These are phyloP conservation scores for Trichoderma breve DNA, from an alignment of 2,329 filamentous ascomycete genomes.

Conservation along the genomic window DNA sequence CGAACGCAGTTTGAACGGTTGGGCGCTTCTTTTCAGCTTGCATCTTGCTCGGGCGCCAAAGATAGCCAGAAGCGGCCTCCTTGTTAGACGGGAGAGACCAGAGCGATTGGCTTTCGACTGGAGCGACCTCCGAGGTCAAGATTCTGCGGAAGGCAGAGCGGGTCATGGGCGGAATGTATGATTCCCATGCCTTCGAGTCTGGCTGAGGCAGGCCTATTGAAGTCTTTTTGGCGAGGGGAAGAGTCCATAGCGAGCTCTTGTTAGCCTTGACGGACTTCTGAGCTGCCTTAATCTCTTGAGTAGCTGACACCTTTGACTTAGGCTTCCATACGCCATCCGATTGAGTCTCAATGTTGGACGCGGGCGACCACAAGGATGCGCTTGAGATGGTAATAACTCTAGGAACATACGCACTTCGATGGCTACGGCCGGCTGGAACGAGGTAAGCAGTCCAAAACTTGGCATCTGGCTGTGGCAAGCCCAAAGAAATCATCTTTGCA, in stretches of 20 bases:
- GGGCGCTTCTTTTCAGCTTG: conserved; percentile 1
- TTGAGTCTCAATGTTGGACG: neutral
- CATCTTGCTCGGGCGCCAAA: neutral
- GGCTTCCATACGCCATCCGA: neutral
- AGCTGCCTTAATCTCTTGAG: neutral
- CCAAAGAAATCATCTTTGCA: neutral
- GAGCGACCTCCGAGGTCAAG: neutral
- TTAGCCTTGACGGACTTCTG: neutral
- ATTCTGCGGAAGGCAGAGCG: neutral
- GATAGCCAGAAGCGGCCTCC: neutral
- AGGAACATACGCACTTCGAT: neutral
- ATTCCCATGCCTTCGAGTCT: neutral
- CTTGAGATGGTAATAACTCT: neutral
- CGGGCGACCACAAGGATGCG: conserved; percentile 1
- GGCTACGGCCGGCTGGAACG: neutral
- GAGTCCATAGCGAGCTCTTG: neutral
- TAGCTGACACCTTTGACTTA: neutral
- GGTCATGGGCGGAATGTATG: neutral
- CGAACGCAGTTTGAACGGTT: neutral
- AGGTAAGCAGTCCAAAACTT: neutral
- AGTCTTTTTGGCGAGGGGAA: neutral
- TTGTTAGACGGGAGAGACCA: neutral
- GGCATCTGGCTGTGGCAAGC: conserved; percentile 3
- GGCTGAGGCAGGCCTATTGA: conserved; percentile 6
- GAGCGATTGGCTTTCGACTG: neutral